Conservation (phyloP, 2,329 filamentous ascomycete genomes). For the Arthrobotrys sphaeroides region DNA sequence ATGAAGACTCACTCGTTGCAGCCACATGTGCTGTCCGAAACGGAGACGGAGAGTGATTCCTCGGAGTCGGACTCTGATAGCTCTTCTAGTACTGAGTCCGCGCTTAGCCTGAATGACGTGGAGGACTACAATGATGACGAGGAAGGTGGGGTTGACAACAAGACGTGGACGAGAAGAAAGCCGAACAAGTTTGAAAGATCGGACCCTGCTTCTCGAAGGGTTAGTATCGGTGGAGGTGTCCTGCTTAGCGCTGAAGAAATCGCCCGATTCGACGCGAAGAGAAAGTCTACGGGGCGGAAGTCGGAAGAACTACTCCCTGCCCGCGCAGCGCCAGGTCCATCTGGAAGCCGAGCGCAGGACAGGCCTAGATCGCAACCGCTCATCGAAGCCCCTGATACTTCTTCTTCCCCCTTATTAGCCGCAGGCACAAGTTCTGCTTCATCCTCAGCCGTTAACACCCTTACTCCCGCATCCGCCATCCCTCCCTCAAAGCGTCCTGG, state of each 20-base stretch:
- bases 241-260: slow-evolving; percentile 17
- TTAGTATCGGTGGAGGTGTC: slow-evolving; percentile 28
- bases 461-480: slow-evolving; percentile 14
- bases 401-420: background rate
- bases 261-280: slow-evolving; percentile 37
- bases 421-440: slow-evolving; percentile 51
- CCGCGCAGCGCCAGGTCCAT: background rate
- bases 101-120: slow-evolving; percentile 63
- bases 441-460: slow-evolving; percentile 58
- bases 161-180: background rate
- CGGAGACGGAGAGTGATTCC: slow-evolving; percentile 62
- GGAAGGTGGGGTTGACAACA: background rate
- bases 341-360: background rate
- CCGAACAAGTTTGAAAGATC: slow-evolving; percentile 26
- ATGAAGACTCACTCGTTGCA: slow-evolving; percentile 79
- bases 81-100: slow-evolving; percentile 60
- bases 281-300: background rate
- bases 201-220: slow-evolving; percentile 31
- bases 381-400: background rate
- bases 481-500: slow-evolving; percentile 27
- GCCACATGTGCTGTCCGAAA: slow-evolving; percentile 68
- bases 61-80: slow-evolving; percentile 58
- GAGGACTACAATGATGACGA: slow-evolving; percentile 45
- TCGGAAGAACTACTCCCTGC: background rate
- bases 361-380: background rate